These are phyloP conservation scores for Torulaspora indica DNA, from an alignment of 805 yeast species.

Conservation along the genomic window DNA sequence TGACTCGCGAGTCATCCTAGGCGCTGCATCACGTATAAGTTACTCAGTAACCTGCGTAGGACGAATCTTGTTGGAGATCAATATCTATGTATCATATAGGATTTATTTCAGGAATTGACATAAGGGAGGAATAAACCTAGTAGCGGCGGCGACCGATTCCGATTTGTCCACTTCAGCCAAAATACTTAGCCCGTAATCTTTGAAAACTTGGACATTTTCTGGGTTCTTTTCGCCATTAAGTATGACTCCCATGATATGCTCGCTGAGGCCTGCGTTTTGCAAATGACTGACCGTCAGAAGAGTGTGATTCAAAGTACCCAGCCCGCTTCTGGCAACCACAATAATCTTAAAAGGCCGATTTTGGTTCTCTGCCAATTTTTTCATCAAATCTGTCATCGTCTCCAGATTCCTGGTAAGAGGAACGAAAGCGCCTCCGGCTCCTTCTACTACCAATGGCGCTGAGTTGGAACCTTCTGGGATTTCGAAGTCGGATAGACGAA, in stretches of 20 bases:
- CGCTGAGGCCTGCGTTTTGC: conserved; percentile 16
- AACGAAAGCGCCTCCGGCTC: conserved; percentile 34
- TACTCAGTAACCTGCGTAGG: neutral
- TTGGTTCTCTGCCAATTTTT: conserved; percentile 10
- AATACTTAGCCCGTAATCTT: conserved; percentile 22
- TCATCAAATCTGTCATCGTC: conserved; percentile 28
- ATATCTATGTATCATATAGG: neutral
- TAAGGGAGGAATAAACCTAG: conserved; percentile 9
- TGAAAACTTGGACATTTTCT: conserved; percentile 22
- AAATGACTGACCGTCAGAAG: conserved; percentile 29
- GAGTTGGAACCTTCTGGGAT: conserved; percentile 17
- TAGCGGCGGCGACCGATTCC: conserved; percentile 8
- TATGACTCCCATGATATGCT: conserved; percentile 23
- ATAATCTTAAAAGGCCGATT: conserved; percentile 21
- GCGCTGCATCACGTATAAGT: neutral
- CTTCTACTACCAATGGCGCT: conserved; percentile 27
- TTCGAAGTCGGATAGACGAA: conserved; percentile 16
- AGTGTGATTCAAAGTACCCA: conserved; percentile 35
- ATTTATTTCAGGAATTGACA: neutral
- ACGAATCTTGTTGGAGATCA: neutral
- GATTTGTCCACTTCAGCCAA: conserved; percentile 28
- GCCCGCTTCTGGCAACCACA: conserved; percentile 30
- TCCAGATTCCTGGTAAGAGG: conserved; percentile 26
- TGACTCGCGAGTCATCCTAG: conserved; percentile 3
- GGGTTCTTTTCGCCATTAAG: conserved; percentile 26